Evolutionary conservation across 2,329 filamentous ascomycete species (phyloP).

Genomic region (Cryphonectria carpinicola): DNA sequence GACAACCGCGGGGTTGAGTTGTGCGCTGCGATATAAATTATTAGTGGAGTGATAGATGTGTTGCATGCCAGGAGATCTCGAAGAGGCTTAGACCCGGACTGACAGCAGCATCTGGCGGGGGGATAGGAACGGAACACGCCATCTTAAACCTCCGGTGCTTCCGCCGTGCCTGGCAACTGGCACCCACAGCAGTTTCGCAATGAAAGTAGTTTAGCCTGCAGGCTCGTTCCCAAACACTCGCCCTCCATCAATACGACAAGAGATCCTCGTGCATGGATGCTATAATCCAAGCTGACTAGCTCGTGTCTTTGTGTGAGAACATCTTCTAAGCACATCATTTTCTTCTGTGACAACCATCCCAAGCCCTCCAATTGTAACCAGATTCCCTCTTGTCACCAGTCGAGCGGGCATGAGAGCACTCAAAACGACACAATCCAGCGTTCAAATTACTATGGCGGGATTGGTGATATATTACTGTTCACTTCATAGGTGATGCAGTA

Average conservation of each 20-base stretch:
- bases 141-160: slow-evolving; percentile 10
- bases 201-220: background rate
- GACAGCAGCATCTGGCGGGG: background rate
- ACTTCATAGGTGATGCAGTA: no score
- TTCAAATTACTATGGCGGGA: no score
- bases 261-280: background rate
- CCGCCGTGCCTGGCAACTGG: background rate
- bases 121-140: slow-evolving; percentile 14
- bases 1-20: background rate
- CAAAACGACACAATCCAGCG: background rate
- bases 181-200: background rate
- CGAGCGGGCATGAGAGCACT: background rate
- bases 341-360: background rate
- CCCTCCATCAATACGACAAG: background rate
- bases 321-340: background rate
- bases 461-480: no score
- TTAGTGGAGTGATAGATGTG: background rate
- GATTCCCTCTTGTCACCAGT: background rate
- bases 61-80: background rate
- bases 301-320: background rate
- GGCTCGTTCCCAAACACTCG: background rate
- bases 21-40: background rate
- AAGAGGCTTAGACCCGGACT: slow-evolving; percentile 3
- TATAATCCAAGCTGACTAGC: background rate
- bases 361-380: background rate